Evolutionary conservation across 306 rosid species (phyloP).

Genomic region (Luffa aegyptiaca): DNA sequence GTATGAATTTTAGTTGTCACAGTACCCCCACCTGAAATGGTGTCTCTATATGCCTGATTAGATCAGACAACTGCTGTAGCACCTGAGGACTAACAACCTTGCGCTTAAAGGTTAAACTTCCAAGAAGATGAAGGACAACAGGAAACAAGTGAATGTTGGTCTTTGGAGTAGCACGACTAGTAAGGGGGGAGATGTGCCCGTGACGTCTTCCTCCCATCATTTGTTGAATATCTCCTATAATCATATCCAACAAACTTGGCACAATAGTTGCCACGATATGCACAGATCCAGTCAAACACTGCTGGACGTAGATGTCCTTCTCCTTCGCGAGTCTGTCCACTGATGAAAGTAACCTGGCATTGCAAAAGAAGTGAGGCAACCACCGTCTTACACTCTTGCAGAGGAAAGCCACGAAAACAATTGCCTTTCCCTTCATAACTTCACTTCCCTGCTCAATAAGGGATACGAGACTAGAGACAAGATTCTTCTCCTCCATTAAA

Average conservation of each 20-base stretch:
- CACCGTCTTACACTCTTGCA: slow-evolving; percentile 81
- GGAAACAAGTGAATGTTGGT: slow-evolving; percentile 74
- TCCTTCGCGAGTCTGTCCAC: slow-evolving; percentile 89
- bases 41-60: slow-evolving; percentile 62
- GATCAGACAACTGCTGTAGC: slow-evolving; percentile 70
- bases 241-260: slow-evolving; percentile 72
- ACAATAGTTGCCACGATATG: slow-evolving; percentile 61
- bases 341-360: slow-evolving; percentile 72
- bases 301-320: slow-evolving; percentile 66
- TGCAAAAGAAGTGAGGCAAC: slow-evolving; percentile 86
- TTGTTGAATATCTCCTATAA: slow-evolving; percentile 78
- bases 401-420: slow-evolving; percentile 73
- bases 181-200: slow-evolving; percentile 65
- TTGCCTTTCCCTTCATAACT: slow-evolving; percentile 82
- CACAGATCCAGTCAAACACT: slow-evolving; percentile 69
- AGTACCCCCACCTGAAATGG: slow-evolving; percentile 64
- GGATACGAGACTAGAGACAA: slow-evolving; percentile 61
- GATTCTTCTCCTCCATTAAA: slow-evolving; percentile 75
- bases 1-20: neutral
- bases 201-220: slow-evolving; percentile 87
- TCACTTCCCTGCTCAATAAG: slow-evolving; percentile 89
- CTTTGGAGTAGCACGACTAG: slow-evolving; percentile 72
- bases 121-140: slow-evolving; percentile 89
- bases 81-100: slow-evolving; percentile 67
- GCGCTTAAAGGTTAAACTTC: slow-evolving; percentile 72